Conservation (phyloP, 768 basidiomycete species). For the Agrocybe chaxingu region DNA sequence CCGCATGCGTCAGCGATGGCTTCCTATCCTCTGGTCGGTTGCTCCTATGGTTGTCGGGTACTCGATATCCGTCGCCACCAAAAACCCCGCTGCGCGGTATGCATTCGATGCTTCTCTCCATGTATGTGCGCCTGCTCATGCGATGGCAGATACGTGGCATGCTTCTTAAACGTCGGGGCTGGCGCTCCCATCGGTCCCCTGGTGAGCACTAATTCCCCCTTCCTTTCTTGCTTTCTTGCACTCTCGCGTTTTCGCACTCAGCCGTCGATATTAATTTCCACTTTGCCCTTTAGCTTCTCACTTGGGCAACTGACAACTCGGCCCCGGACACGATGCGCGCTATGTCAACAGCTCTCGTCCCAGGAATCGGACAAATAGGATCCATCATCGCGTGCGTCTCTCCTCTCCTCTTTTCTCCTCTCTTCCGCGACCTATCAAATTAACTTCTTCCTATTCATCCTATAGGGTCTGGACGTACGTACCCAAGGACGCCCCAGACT, state of each 20-base stretch:
- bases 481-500: conserved; percentile 42
- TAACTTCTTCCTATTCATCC: not conserved
- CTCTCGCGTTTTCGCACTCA: not conserved
- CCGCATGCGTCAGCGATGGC: conserved; percentile 26
- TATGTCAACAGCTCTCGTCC: conserved; percentile 37
- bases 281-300: conserved; percentile 23
- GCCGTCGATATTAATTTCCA: not conserved
- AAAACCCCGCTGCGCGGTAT: conserved; percentile 30
- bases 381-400: conserved; percentile 41
- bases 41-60: conserved; percentile 36
- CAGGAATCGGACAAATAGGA: conserved; percentile 30
- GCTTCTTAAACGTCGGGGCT: conserved; percentile 37
- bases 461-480: conserved; percentile 46
- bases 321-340: conserved; percentile 44
- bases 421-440: not conserved
- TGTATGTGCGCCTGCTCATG: conserved; percentile 2
- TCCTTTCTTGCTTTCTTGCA: not conserved
- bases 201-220: conserved; percentile 1
- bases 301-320: conserved; percentile 47
- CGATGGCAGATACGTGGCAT: conserved; percentile 35
- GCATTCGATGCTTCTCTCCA: conserved; percentile 3
- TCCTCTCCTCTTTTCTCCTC: not conserved
- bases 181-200: conserved; percentile 31
- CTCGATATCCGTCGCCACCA: conserved; percentile 35
- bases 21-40: conserved; percentile 28